phyloP scores from a whole-genome alignment of 805 yeast species.

The Yarrowia sp. region DNA sequence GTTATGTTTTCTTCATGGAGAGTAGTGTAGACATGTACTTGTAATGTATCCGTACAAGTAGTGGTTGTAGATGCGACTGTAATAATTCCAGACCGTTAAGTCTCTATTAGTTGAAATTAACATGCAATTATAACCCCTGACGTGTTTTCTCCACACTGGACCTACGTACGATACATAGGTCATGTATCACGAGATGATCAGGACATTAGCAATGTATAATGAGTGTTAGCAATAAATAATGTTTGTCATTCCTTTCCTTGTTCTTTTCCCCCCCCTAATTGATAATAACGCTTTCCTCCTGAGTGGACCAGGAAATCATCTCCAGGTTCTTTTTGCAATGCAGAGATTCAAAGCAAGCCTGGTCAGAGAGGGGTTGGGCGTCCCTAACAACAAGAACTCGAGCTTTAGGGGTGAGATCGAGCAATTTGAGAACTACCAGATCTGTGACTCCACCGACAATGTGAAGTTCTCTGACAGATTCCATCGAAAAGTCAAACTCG shows the following conservation, averaged over 20 bases:
- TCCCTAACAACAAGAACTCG: constrained; percentile 9
- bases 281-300: not conserved
- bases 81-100: too few relatives aligned
- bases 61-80: too few relatives aligned
- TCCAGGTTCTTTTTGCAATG: constrained; percentile 6
- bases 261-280: not conserved
- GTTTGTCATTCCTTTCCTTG: too few relatives aligned
- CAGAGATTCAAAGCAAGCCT: not conserved
- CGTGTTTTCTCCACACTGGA: too few relatives aligned
- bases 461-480: constrained; percentile 4
- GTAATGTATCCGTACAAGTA: too few relatives aligned
- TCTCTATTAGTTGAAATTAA: too few relatives aligned
- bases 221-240: too few relatives aligned
- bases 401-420: constrained; percentile 5
- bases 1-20: not conserved
- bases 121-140: too few relatives aligned
- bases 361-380: not conserved
- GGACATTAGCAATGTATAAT: too few relatives aligned
- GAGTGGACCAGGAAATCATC: constrained; percentile 28
- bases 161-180: too few relatives aligned
- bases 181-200: too few relatives aligned
- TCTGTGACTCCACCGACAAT: constrained; percentile 20
- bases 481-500: not conserved
- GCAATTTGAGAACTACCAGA: not conserved
- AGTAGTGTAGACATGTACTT: too few relatives aligned